These are phyloP conservation scores for Henckelia pumila DNA, from an alignment of 257 asterid species.

Conservation along the genomic window DNA sequence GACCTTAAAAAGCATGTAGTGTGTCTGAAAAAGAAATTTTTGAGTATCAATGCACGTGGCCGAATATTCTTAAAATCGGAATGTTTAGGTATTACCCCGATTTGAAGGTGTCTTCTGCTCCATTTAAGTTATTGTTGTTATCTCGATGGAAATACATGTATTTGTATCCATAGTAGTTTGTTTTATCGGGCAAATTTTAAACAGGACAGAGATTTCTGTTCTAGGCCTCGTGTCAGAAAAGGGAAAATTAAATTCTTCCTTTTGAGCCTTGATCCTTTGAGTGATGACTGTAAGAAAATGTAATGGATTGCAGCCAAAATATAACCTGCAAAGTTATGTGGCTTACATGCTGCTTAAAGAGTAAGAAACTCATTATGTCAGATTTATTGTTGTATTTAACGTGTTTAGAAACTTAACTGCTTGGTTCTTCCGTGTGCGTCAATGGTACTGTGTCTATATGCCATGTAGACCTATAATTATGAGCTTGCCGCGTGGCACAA, in stretches of 20 bases:
- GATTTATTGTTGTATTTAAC: background rate
- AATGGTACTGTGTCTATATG: background rate
- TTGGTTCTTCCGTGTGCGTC: slow-evolving; percentile 8
- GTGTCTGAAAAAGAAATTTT: background rate
- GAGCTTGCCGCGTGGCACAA: slow-evolving; percentile 1
- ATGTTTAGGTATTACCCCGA: background rate
- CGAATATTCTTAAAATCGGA: background rate
- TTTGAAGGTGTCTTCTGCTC: background rate
- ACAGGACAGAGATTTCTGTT: background rate
- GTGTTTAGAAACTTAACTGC: background rate
- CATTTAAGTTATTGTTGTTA: background rate
- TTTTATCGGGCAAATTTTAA: background rate
- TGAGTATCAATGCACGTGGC: background rate
- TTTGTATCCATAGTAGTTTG: background rate
- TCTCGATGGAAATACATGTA: background rate
- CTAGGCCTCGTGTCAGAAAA: slow-evolving; percentile 9
- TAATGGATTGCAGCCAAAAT: background rate
- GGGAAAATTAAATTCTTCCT: slow-evolving; percentile 1
- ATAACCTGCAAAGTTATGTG: background rate
- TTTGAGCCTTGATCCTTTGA: slow-evolving; percentile 1
- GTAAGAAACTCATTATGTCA: background rate
- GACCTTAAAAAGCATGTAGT: background rate
- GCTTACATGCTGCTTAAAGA: background rate
- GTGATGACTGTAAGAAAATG: background rate
- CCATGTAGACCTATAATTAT: slow-evolving; percentile 9